Evolutionary conservation across 805 yeast species (phyloP), one percentile per base, ranked within the genome.

Genomic region (Wickerhamomyces queroliae): DNA sequence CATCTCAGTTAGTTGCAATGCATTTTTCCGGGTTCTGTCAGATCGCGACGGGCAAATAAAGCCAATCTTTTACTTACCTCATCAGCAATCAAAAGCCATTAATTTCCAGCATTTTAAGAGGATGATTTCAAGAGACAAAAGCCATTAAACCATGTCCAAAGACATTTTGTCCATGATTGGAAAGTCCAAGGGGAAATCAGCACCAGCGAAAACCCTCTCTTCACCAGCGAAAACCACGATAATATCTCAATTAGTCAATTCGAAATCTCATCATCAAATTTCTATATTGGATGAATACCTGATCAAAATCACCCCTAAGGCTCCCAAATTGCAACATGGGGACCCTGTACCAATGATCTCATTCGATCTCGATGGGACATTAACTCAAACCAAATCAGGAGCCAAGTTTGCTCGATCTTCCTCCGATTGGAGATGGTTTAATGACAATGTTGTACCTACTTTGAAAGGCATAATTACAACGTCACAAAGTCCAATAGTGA

Each of bases 281-380:
- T 58, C 59, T 6, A 48, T 59, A 2, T 64, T 70, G 1, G 48
- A 41, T 16, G 70, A 76, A 1, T 69, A 72, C 43, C 44, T 74
- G 35, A 65, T 75, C n/a, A 62, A 66, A 20, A 58, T 65, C 28
- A 46, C 56, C 0, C 80, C 80, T 7, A 44, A 25, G 23, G 38
- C 7, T 11, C 44, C 42, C 24, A 28, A 24, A 7, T 18, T 20
- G 12, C 19, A 29, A 5, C 7, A 36, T 10, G 22, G 27, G 15
- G 35, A 38, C 1, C 38, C 44, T 4, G 42, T 64, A 3, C 68
- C 67, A 31, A 50, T 83, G 1, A 87, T 87, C 2, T 83, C 84
- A 0, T 91, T 90, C 59, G 98, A 91, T 58, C 65, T 91, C 37
- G 99, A 91, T 63, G 82, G 77, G 8, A 91, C 98, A 0, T 49